Conservation (phyloP, 1,284 basidiomycete species). For the Agaricales sp. region DNA sequence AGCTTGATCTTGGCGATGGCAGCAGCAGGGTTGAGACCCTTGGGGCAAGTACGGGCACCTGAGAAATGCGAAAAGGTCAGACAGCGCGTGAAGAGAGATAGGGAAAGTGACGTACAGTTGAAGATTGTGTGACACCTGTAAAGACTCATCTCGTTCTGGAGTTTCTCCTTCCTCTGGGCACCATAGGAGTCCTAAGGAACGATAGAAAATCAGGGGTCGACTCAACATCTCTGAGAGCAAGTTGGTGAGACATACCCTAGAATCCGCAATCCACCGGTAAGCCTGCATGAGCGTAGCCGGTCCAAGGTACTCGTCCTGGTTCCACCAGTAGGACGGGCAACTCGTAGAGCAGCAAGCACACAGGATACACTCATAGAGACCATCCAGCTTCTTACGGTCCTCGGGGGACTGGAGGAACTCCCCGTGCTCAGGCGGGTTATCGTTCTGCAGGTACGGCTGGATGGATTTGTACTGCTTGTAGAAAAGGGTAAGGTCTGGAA, state of each 20-base stretch:
- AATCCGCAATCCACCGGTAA: conserved; percentile 97
- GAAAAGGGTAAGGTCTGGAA: conserved; percentile 83
- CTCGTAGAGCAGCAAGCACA: conserved; percentile 96
- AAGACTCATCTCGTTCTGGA: conserved; percentile 93
- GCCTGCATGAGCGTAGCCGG: conserved; percentile 95
- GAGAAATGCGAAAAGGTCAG: conserved; percentile 1
- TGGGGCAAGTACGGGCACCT: conserved; percentile 89
- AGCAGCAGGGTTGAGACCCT: conserved; percentile 86
- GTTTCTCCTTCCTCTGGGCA: conserved; percentile 78
- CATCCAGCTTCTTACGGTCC: conserved; percentile 93
- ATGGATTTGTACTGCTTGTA: conserved; percentile 99
- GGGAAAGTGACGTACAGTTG: conserved; percentile 65
- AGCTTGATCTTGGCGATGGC: conserved; percentile 88
- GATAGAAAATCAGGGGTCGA: conserved; percentile 1
- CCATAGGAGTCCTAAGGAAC: conserved; percentile 62
- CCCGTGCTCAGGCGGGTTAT: conserved; percentile 76
- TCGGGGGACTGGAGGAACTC: conserved; percentile 88
- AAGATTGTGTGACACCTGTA: conserved; percentile 96
- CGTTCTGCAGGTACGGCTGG: conserved; percentile 90
- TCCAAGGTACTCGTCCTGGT: conserved; percentile 96
- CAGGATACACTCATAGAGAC: conserved; percentile 93
- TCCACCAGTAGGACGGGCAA: conserved; percentile 99
- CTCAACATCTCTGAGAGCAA: conserved; percentile 2
- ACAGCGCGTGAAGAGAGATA: conserved; percentile 1
- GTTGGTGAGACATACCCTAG: conserved; percentile 49